Evolutionary conservation across 345 rosid species (phyloP).

Genomic region (Citrus medica): DNA sequence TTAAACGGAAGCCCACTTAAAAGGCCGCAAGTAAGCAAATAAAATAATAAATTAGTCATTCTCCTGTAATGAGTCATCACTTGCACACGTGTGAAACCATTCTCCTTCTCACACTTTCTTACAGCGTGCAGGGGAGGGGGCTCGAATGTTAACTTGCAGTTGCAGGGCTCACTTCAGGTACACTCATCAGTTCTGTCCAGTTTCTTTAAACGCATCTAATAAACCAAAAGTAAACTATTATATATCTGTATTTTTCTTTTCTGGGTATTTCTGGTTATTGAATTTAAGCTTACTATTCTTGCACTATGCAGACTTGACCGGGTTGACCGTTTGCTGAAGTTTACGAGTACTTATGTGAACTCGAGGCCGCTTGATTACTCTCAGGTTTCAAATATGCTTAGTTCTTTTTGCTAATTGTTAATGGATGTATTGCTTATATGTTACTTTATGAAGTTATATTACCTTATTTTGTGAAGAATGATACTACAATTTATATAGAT

Average conservation of each 20-base stretch:
- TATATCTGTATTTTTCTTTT: not conserved
- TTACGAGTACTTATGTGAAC: constrained; percentile 29
- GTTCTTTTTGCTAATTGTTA: not conserved
- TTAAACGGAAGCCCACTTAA: not conserved
- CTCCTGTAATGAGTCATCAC: not conserved
- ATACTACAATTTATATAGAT: no score
- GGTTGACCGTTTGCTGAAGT: constrained; percentile 18
- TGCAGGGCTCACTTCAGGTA: constrained; percentile 17
- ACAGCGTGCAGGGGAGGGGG: not conserved
- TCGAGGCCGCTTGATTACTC: constrained; percentile 27
- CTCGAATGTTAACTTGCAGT: constrained; percentile 5
- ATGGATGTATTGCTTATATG: not conserved
- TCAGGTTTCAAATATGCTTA: constrained; percentile 30
- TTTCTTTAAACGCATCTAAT: not conserved
- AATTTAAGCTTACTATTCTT: not conserved
- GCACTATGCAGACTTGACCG: constrained; percentile 44
- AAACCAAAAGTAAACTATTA: not conserved
- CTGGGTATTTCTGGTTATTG: not conserved
- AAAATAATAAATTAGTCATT: not conserved
- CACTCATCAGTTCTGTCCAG: not conserved
- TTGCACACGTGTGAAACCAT: not conserved
- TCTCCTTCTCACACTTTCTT: not conserved
- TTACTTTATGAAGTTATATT: not conserved
- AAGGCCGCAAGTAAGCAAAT: not conserved
- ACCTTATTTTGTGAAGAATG: not conserved